Evolutionary conservation across 1,284 basidiomycete species (phyloP), one percentile per base, ranked within the genome.

Genomic region (Melampsora abietis-canadensis): DNA sequence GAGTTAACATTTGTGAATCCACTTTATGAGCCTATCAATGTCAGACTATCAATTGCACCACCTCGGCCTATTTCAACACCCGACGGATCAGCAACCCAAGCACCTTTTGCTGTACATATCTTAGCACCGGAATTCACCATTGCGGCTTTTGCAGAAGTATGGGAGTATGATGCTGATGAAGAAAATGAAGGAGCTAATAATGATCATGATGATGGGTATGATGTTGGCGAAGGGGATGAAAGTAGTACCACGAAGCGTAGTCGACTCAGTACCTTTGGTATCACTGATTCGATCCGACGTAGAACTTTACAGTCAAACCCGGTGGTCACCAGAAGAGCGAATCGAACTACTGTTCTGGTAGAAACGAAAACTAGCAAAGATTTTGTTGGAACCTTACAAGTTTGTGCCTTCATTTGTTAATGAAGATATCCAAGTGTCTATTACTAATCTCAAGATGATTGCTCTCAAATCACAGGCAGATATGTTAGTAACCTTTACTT

Each of bases 1-100:
- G 92, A 94, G 75, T 85, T 98, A 27, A 88, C 91, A 0, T 85
- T 97, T 79, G 92, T 90, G 40, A 98, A 97, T 82, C 94, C 94
- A 2, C 84, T 97, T 21, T 95, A 94, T 79, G 94, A 97, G 80
- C 90, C 91, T 0, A 96, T 96, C 47, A 89, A 92, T 82, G 90
- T 96, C 54, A 86, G 90, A 10, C 82, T 97, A 14, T 88, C 87
- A 37, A 87, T 90, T 92, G 79, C 84, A 87, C 74, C 83, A 87
- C 80, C 21, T 80, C 5, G 64, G 82, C 85, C 78, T 82, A 85
- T 75, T 47, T 77, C 81, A 15, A 34, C 51, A 15, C 24, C 37
- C 57, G 67, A 69, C 15, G 73, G 68, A 21, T 68, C 63, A 15
- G 51, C 66, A 37, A 19, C 64, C 14, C 47, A 68, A 27, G 17